Conservation (phyloP, 1,284 basidiomycete species). For the Chiua sp. region DNA sequence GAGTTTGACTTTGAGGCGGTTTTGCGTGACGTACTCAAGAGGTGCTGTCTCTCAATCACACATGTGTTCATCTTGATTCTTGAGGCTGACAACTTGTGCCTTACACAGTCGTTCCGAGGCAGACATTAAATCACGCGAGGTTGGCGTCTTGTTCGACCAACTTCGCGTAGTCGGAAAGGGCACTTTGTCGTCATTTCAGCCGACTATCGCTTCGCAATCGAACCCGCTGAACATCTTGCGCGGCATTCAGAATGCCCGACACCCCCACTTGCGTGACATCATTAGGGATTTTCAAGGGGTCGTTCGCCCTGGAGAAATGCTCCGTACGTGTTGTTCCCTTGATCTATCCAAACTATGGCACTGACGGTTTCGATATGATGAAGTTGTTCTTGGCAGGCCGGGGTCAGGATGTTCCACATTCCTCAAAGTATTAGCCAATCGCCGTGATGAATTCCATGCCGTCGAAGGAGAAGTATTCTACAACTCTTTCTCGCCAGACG, state of each 20-base stretch:
- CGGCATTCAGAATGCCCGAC: constrained; percentile 34
- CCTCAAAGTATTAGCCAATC: constrained; percentile 75
- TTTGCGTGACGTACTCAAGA: constrained; percentile 33
- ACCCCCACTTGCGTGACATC: constrained; percentile 50
- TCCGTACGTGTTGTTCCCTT: constrained; percentile 41
- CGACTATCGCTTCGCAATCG: constrained; percentile 47
- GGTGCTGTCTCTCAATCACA: constrained; percentile 22
- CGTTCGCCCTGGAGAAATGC: constrained; percentile 66
- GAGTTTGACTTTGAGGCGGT: constrained; percentile 40
- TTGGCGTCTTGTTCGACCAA: constrained; percentile 42
- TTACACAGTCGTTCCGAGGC: constrained; percentile 29
- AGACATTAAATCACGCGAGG: constrained; percentile 38
- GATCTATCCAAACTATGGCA: background rate
- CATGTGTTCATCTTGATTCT: background rate
- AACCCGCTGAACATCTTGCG: constrained; percentile 40
- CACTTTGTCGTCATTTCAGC: constrained; percentile 42
- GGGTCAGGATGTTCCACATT: constrained; percentile 78
- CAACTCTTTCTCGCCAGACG: constrained; percentile 62
- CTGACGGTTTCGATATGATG: constrained; percentile 3
- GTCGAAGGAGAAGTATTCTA: constrained; percentile 72
- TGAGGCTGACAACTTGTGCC: background rate
- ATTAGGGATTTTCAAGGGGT: constrained; percentile 55
- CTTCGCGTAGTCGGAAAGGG: constrained; percentile 44
- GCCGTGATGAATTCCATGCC: constrained; percentile 61
- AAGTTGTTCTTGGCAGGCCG: constrained; percentile 68